These are phyloP conservation scores for Talaromyces sp. DNA, from an alignment of 2,329 filamentous ascomycete genomes.

Conservation along the genomic window DNA sequence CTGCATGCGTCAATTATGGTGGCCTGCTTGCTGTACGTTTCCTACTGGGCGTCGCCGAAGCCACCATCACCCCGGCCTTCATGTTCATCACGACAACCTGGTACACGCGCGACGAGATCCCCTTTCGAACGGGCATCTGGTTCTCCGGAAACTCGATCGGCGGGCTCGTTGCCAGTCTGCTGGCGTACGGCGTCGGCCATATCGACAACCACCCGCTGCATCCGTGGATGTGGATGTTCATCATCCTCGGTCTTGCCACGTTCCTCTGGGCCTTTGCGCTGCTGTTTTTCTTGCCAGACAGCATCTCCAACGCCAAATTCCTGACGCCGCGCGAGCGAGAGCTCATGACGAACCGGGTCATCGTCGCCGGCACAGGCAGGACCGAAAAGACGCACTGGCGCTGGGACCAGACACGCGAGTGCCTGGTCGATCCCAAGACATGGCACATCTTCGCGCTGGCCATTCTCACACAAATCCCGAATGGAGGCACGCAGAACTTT, in stretches of 20 bases:
- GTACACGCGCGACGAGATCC: slow-evolving; percentile 45
- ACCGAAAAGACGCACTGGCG: slow-evolving; percentile 33
- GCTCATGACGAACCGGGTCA: slow-evolving; percentile 49
- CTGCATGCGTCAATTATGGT: slow-evolving; percentile 54
- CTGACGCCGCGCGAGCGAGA: slow-evolving; percentile 33
- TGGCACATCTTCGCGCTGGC: slow-evolving; percentile 54
- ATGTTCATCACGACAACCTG: slow-evolving; percentile 49
- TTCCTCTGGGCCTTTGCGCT: slow-evolving; percentile 25
- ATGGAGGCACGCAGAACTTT: slow-evolving; percentile 51
- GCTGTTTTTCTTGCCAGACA: slow-evolving; percentile 37
- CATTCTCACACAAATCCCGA: slow-evolving; percentile 50
- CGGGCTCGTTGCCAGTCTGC: slow-evolving; percentile 51
- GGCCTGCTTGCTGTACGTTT: slow-evolving; percentile 61
- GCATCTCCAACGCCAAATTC: slow-evolving; percentile 40
- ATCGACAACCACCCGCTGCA: slow-evolving; percentile 47
- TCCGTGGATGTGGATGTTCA: slow-evolving; percentile 53
- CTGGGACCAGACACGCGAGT: slow-evolving; percentile 42
- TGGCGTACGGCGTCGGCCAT: slow-evolving; percentile 56
- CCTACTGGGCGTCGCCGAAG: slow-evolving; percentile 54
- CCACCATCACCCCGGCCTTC: slow-evolving; percentile 44
- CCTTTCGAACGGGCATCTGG: slow-evolving; percentile 49
- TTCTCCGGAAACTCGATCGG: slow-evolving; percentile 46
- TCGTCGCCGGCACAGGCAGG: slow-evolving; percentile 45
- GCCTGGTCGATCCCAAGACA: slow-evolving; percentile 50
- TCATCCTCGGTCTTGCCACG: slow-evolving; percentile 45